A percentile compares a stretch with the other conserved stretches of the same genome.
phyloP scores from a whole-genome alignment of 2,329 filamentous ascomycete species.

The Ophiostoma triangulosporum region DNA sequence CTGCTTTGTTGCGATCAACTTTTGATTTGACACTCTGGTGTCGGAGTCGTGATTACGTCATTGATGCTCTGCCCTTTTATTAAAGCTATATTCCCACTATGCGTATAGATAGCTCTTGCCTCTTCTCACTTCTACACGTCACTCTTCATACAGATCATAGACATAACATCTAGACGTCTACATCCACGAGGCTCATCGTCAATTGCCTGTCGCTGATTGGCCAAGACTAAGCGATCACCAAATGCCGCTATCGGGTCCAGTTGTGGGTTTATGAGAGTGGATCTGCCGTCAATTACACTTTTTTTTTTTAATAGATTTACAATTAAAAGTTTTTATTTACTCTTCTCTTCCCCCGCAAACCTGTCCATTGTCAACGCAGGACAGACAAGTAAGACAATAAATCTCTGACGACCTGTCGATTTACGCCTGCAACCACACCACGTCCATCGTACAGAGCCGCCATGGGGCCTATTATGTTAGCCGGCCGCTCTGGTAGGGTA shows the following conservation, averaged over 20 bases:
- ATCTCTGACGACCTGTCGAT: not conserved
- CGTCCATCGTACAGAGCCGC: constrained; percentile 10
- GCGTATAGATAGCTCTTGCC: too few species aligned
- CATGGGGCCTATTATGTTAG: constrained; percentile 39
- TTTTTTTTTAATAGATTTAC: not conserved
- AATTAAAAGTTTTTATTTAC: not conserved
- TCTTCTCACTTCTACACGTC: too few species aligned
- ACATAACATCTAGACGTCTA: too few species aligned
- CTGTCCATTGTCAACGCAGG: too few species aligned
- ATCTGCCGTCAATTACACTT: not conserved
- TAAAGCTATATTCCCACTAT: too few species aligned
- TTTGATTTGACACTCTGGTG: too few species aligned
- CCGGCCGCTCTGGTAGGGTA: constrained; percentile 36
- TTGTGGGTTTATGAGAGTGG: constrained; percentile 5
- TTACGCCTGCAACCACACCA: not conserved
- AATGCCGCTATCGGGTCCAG: constrained; percentile 11
- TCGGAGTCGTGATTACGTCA: too few species aligned
- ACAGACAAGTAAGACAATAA: too few species aligned
- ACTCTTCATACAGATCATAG: too few species aligned
- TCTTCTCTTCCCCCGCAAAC: constrained; percentile 5
- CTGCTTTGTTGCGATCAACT: too few species aligned
- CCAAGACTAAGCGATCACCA: constrained; percentile 1
- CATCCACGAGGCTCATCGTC: too few species aligned
- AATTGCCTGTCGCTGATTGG: constrained; percentile 14
- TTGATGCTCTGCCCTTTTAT: too few species aligned